Evolutionary conservation across 2,329 filamentous ascomycete genomes (phyloP).

Genomic region (Niveomyces coronatus): DNA sequence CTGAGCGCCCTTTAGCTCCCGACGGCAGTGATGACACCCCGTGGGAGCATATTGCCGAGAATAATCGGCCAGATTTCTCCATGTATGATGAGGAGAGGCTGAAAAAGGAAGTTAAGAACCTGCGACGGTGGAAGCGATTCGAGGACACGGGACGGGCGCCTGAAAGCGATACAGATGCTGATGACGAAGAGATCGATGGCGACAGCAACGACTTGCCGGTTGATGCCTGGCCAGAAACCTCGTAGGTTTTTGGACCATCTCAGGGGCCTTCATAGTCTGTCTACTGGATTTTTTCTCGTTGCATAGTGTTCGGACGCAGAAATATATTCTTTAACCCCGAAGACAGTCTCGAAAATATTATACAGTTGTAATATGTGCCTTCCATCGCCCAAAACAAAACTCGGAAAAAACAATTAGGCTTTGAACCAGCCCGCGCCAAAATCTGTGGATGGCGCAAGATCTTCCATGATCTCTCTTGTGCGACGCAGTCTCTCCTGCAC

Average conservation of each 20-base stretch:
- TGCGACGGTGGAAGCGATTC: conserved; percentile 19
- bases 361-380: no score
- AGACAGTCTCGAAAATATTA: no score
- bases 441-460: conserved; percentile 27
- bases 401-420: conserved; percentile 20
- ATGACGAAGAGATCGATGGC: conserved; percentile 12
- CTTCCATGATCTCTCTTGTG: conserved; percentile 42
- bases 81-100: conserved; percentile 14
- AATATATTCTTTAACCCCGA: conserved; percentile 7
- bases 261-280: background rate
- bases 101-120: conserved; percentile 16
- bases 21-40: conserved; percentile 18
- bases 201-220: background rate
- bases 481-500: conserved; percentile 41
- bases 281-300: background rate
- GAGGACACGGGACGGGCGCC: conserved; percentile 19
- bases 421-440: conserved; percentile 29
- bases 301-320: conserved; percentile 2
- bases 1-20: conserved; percentile 14
- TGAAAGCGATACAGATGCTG: conserved; percentile 13
- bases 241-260: background rate
- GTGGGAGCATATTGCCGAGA: conserved; percentile 22
- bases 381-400: background rate
- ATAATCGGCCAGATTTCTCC: conserved; percentile 19
- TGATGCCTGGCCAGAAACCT: background rate